Base-by-base conservation (phyloP, 2,329 filamentous ascomycete species). In the Alternaria tenuissima region DNA sequence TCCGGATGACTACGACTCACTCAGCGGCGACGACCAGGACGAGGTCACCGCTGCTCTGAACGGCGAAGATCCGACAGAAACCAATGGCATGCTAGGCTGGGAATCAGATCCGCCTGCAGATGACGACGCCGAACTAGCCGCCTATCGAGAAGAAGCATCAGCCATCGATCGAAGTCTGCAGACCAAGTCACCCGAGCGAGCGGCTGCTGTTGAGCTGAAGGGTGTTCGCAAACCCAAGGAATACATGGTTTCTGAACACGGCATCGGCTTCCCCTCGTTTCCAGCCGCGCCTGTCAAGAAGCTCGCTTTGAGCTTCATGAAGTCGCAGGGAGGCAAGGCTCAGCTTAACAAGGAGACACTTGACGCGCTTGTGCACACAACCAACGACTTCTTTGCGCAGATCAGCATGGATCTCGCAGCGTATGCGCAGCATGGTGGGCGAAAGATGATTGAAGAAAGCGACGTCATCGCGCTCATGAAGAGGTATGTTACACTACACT, bases 341-440 rank as follows among this genome's bases (percentile, higher is more conserved):
- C 91, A 89, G 66, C 86, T 96, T 47, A 88, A 85, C 58, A 88
- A 90, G 46, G 91, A 95, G 52, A 89, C 91, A 2, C 81, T 96
- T 38, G 85, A 86, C 30, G 89, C 90, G 5, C 87, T 97, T 55
- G 88, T 90, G 71, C 89, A 93, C 74, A 92, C 93, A 1, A 91
- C 91, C 3, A 92, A 96, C 63, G 95, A 92, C 90, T 97, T 93
- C 78, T 96, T 97, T 76, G 92, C 96, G 79, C 93, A 97, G 77
- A 82, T 91, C 3, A 88, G 91, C 48, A 91, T 93, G 61, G 93
- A 96, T 73, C 80, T 97, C 55, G 87, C 87, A 12, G 89, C 89
- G 3, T 97, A 94, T 76, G 91, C 93, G 18, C 85, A 88, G 62
- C 93, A 97, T 77, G 93, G 91, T 5, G 90, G 91, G 32, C 87